Conservation (phyloP, 2,329 filamentous ascomycete species). For the Grosmannia serpens region DNA sequence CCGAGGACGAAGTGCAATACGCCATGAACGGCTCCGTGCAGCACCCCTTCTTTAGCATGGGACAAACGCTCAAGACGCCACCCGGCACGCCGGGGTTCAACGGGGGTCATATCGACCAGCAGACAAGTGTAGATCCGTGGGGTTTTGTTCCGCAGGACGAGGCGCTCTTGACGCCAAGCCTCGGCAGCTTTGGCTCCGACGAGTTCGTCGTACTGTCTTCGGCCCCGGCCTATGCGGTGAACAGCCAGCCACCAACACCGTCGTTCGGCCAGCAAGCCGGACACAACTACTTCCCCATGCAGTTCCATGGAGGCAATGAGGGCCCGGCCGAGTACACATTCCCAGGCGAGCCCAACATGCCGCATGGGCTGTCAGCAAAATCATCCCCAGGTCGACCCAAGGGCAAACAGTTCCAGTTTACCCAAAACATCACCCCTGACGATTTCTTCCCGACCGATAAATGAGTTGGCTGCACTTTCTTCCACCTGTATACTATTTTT, state of each 20-base stretch:
- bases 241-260: slow-evolving; percentile 38
- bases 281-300: slow-evolving; percentile 24
- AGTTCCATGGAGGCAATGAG: slow-evolving; percentile 17
- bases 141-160: slow-evolving; percentile 32
- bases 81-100: slow-evolving; percentile 8
- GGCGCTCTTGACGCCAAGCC: slow-evolving; percentile 34
- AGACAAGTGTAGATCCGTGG: slow-evolving; percentile 12
- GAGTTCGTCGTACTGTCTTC: slow-evolving; percentile 27
- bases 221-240: slow-evolving; percentile 34
- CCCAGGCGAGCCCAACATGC: slow-evolving; percentile 29
- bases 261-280: slow-evolving; percentile 34
- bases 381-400: slow-evolving; percentile 25
- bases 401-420: slow-evolving; percentile 34
- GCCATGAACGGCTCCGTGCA: not conserved
- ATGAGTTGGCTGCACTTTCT: not conserved
- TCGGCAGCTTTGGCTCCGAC: slow-evolving; percentile 33
- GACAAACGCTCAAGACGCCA: slow-evolving; percentile 6
- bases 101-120: not conserved
- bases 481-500: not conserved
- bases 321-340: slow-evolving; percentile 39
- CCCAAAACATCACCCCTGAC: slow-evolving; percentile 32
- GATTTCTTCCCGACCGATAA: slow-evolving; percentile 20
- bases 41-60: slow-evolving; percentile 1
- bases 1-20: slow-evolving; percentile 5
- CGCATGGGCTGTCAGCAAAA: slow-evolving; percentile 22